Evolutionary conservation across 345 rosid species (phyloP), one percentile per base, ranked within the genome.

Genomic region (Excoecaria cochinchinensis): DNA sequence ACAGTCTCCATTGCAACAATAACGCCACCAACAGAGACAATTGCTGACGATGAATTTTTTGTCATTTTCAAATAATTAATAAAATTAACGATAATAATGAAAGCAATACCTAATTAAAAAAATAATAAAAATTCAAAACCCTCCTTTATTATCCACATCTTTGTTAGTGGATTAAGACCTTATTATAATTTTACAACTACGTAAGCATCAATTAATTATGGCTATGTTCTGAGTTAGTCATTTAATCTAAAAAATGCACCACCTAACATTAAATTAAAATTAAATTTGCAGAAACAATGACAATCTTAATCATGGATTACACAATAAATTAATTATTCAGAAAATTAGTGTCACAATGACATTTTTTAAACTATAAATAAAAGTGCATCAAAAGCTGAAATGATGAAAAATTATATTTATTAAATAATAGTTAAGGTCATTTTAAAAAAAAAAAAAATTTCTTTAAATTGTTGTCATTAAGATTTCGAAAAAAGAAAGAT

Each of bases 131-230:
- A 52, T 55, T 76, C 57, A 69, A 72, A 57, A 38, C 57, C 61
- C 62, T 69, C 57, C 82, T 79, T 81, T 79, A 48, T 81, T 56
- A 77, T 84, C 86, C 80, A 85, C 86, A 56, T 31, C 8, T 67
- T 62, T 79, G 73, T 61, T 77, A 86, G 89, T 84, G 92, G 89
- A 79, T 67, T 48, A 69, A 73, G 84, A 75, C 77, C 86, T 76
- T 50, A 16, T 69, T 69, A 17, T 8, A 48, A 50, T 24, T 68
- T 68, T 79, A 62, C 71, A 82, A 80, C 84, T 76, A 80, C 71
- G 79, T 82, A 75, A 82, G 78, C 82, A 77, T 55, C 84, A 81
- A 36, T 67, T 74, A 63, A 57, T 31, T 31, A 31, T 65, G 58
- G 57, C 57, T 15, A 39, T 50, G 13, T 11, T 5, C 75, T 53